Evolutionary conservation across 78 protist genomes (phyloP).

Genomic region (Reticulomyxa filosa): DNA sequence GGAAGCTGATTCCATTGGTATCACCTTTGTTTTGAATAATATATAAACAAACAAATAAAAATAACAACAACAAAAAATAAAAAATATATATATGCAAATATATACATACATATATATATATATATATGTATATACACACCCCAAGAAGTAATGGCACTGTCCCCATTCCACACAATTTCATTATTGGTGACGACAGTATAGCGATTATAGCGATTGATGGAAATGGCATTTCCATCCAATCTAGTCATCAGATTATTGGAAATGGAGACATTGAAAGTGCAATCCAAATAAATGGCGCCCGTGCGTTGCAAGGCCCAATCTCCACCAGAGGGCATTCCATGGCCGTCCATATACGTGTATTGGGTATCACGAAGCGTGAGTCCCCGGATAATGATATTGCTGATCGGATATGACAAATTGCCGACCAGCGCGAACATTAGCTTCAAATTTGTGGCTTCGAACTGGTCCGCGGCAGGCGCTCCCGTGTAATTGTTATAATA

Average conservation of each 20-base stretch:
- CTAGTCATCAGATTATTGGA: background rate
- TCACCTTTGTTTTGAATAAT: no score
- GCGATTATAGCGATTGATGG: background rate
- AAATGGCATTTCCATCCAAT: constrained; percentile 14
- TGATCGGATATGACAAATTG: background rate
- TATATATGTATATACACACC: no score
- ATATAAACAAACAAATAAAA: no score
- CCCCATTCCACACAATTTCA: background rate
- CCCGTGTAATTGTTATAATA: background rate
- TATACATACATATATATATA: no score
- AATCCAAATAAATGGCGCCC: constrained; percentile 11
- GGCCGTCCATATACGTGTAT: constrained; percentile 5
- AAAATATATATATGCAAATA: no score
- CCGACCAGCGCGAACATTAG: background rate
- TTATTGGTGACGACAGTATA: background rate
- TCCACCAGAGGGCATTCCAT: constrained; percentile 11
- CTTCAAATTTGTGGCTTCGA: background rate
- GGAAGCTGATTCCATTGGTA: no score
- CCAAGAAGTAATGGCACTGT: constrained; percentile 14
- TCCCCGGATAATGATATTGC: background rate
- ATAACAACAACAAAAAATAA: no score
- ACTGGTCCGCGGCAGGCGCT: background rate
- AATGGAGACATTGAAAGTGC: background rate
- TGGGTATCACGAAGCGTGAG: background rate
- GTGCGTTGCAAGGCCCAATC: constrained; percentile 16